These are phyloP conservation scores for Leonotis leonurus DNA, from an alignment of 257 asterid species.

Conservation along the genomic window DNA sequence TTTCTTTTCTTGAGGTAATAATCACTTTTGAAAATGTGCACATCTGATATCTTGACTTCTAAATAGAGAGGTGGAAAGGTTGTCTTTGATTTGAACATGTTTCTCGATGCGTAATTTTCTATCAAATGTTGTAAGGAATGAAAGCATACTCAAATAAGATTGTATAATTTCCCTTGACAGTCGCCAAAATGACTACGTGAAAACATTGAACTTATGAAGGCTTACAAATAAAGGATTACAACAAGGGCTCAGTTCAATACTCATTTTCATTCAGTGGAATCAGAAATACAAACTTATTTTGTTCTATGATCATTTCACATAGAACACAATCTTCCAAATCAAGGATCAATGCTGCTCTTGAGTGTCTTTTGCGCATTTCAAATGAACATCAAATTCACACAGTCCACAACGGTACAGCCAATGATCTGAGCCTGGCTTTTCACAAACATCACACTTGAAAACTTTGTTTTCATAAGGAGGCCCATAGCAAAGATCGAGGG, in stretches of 20 bases:
- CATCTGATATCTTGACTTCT: neutral
- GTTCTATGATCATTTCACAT: neutral
- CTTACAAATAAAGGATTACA: neutral
- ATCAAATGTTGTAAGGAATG: neutral
- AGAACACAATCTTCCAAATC: neutral
- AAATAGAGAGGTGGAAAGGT: too few species aligned
- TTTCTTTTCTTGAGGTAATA: neutral
- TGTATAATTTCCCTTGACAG: too few species aligned
- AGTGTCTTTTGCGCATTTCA: slow-evolving; percentile 16
- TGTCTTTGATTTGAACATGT: too few species aligned
- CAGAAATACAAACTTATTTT: neutral
- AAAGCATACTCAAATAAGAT: too few species aligned
- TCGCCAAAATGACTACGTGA: too few species aligned
- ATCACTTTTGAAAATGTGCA: neutral
- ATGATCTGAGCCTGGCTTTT: slow-evolving; percentile 9
- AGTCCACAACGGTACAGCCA: slow-evolving; percentile 18
- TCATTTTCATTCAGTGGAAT: neutral
- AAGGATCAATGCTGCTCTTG: neutral
- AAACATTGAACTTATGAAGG: neutral
- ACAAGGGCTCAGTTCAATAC: neutral
- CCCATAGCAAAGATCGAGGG: slow-evolving; percentile 9
- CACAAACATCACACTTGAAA: slow-evolving; percentile 1
- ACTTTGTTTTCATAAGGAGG: slow-evolving; percentile 7
- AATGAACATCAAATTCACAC: slow-evolving; percentile 20
- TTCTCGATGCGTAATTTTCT: neutral